Percentiles rank a stretch among this genome's conserved stretches.
phyloP scores from a whole-genome alignment of 495 filamentous ascomycete species.

The Chaetomidium leptoderma region DNA sequence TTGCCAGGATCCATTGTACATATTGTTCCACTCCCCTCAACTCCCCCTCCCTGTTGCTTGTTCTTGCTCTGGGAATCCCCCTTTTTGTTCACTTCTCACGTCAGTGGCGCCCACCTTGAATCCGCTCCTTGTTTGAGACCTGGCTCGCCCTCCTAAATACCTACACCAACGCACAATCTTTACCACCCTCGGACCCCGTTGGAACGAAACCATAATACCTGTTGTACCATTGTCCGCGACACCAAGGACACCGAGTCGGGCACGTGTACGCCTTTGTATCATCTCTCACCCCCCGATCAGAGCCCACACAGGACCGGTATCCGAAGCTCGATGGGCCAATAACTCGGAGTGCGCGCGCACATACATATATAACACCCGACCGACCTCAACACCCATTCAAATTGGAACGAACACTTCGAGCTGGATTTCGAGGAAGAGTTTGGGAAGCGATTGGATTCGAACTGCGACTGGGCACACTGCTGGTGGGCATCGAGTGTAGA shows the following conservation, averaged over 20 bases:
- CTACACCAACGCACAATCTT: constrained; percentile 8
- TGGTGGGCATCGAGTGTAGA: background rate
- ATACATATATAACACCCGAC: background rate
- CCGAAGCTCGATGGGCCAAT: constrained; percentile 19
- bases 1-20: constrained; percentile 16
- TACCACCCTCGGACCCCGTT: background rate
- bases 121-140: constrained; percentile 27
- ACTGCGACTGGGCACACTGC: background rate
- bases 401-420: constrained; percentile 3
- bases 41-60: constrained; percentile 8
- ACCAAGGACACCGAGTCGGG: background rate
- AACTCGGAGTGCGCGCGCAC: background rate
- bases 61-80: background rate
- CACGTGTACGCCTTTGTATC: background rate
- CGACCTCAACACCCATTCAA: background rate
- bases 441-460: background rate
- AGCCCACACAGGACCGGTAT: constrained; percentile 4
- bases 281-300: background rate
- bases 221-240: background rate
- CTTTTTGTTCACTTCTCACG: constrained; percentile 9
- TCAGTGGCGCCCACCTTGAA: constrained; percentile 19
- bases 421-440: constrained; percentile 1
- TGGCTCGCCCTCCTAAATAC: constrained; percentile 10
- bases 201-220: background rate
- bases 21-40: constrained; percentile 17